These are phyloP conservation scores for Vitis hybrid DNA, from an alignment of 177 flowering plant species.

Conservation along the genomic window DNA sequence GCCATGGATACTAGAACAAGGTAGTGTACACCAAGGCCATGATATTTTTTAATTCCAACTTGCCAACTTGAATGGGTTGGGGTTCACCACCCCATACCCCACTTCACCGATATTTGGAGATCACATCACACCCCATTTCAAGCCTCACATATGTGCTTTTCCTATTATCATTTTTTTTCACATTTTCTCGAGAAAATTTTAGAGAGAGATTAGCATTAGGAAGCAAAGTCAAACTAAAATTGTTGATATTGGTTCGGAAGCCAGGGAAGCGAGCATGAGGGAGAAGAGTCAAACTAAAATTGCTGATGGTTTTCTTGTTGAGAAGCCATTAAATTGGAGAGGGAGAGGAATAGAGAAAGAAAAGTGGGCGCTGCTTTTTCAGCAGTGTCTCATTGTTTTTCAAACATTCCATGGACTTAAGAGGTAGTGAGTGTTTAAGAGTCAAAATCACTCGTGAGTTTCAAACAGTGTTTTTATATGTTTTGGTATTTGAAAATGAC, in stretches of 20 bases:
- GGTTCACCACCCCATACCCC: background rate
- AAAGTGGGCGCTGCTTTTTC: too few relatives aligned
- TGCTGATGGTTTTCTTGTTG: background rate
- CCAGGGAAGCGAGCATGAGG: too few relatives aligned
- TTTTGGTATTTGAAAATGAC: background rate
- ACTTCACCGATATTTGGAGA: background rate
- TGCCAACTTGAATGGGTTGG: slow-evolving; percentile 2
- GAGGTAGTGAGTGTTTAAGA: background rate
- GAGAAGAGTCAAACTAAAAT: too few relatives aligned
- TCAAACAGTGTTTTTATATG: background rate
- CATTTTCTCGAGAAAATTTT: too few relatives aligned
- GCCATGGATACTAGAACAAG: too few relatives aligned
- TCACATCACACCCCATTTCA: slow-evolving; percentile 14
- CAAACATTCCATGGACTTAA: too few relatives aligned
- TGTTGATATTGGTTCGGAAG: background rate
- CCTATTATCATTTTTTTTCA: background rate
- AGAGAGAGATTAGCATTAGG: too few relatives aligned
- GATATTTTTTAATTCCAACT: background rate
- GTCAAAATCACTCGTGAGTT: slow-evolving; percentile 16
- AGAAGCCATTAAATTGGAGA: too few relatives aligned
- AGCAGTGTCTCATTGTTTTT: too few relatives aligned
- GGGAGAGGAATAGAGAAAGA: too few relatives aligned
- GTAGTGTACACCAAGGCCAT: too few relatives aligned
- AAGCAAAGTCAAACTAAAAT: slow-evolving; percentile 7
- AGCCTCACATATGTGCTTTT: background rate